phyloP scores from a whole-genome alignment of 345 rosid species.

The Rubroshorea leprosula region DNA sequence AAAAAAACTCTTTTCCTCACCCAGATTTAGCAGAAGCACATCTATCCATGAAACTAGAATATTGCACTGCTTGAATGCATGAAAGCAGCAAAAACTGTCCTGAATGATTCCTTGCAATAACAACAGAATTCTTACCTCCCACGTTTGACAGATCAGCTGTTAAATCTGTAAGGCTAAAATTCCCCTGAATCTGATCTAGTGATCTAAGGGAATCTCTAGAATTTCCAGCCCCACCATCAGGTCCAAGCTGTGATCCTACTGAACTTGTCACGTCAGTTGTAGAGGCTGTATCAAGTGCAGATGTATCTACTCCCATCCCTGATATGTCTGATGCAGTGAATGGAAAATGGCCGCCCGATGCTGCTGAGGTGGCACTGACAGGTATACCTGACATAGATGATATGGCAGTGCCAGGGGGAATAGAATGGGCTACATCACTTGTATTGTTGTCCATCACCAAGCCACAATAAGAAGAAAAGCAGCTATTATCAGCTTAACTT shows the following conservation, averaged over 20 bases:
- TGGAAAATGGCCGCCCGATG: conserved; percentile 86
- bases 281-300: conserved; percentile 84
- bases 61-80: no score
- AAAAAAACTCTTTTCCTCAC: no score
- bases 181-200: conserved; percentile 92
- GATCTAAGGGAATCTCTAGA: conserved; percentile 74
- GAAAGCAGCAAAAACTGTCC: no score
- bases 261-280: conserved; percentile 86
- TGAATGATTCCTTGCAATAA: no score
- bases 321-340: conserved; percentile 81
- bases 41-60: no score
- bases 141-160: conserved; percentile 88
- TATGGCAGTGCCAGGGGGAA: conserved; percentile 60
- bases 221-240: conserved; percentile 64
- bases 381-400: conserved; percentile 86
- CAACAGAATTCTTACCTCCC: conserved; percentile 48
- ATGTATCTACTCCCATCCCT: conserved; percentile 87
- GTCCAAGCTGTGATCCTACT: conserved; percentile 83
- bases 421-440: conserved; percentile 50
- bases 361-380: conserved; percentile 85
- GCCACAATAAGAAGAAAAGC: conserved; percentile 36
- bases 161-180: conserved; percentile 89
- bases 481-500: conserved; percentile 19
- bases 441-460: conserved; percentile 65
- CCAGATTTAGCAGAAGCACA: no score